Conservation (phyloP, 2,329 filamentous ascomycete genomes). For the Fusarium subglutinans region DNA sequence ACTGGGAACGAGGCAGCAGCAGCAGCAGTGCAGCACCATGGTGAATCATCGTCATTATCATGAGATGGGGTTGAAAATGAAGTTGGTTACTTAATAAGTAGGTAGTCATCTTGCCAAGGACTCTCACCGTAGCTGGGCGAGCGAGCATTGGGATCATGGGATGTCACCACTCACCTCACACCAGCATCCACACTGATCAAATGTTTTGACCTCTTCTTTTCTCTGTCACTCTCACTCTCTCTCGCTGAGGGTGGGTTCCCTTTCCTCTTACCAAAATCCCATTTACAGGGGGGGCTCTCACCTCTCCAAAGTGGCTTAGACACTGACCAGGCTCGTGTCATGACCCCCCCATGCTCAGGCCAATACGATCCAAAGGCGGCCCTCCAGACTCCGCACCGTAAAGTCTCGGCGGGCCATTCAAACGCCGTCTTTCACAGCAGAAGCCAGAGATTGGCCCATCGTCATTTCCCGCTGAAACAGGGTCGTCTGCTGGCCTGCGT, state of each 20-base stretch:
- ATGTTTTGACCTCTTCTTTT: constrained; percentile 21
- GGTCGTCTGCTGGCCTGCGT: constrained; percentile 41
- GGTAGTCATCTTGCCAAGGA: not conserved
- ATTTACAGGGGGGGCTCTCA: constrained; percentile 4
- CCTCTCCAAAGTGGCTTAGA: constrained; percentile 32
- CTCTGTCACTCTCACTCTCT: not conserved
- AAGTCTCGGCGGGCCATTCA: constrained; percentile 36
- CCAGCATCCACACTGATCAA: constrained; percentile 24
- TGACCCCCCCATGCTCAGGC: constrained; percentile 12
- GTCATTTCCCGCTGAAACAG: constrained; percentile 45
- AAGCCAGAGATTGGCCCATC: constrained; percentile 42
- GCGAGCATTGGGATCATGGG: not conserved
- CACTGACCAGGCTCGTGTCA: constrained; percentile 35
- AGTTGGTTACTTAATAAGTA: no score
- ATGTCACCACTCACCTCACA: constrained; percentile 9
- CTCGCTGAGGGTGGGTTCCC: no score
- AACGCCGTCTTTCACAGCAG: constrained; percentile 14
- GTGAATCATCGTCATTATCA: not conserved
- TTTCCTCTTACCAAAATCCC: not conserved
- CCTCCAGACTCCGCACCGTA: constrained; percentile 31
- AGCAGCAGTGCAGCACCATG: not conserved
- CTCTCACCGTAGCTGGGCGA: constrained; percentile 11
- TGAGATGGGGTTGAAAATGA: not conserved
- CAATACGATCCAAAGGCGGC: constrained; percentile 21
- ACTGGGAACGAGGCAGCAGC: constrained; percentile 11